phyloP scores from a whole-genome alignment of 305 asterid genomes.

The Fraxinus greggii region DNA sequence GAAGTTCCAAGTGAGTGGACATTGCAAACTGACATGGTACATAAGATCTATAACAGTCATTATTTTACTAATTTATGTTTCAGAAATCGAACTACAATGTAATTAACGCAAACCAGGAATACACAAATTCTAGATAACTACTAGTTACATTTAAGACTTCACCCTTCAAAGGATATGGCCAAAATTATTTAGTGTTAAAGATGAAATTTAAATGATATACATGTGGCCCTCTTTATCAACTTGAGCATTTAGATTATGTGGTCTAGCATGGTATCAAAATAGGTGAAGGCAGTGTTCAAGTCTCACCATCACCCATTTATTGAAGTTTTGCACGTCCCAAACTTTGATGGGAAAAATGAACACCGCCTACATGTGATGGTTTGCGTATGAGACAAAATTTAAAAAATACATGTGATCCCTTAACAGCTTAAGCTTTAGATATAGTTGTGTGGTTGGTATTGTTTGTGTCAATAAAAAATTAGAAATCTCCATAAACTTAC shows the following conservation, averaged over 20 bases:
- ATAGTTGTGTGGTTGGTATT: background rate
- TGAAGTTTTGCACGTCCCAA: background rate
- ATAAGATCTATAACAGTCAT: background rate
- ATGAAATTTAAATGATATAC: background rate
- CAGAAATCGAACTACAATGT: background rate
- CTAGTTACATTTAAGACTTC: slow-evolving; percentile 4
- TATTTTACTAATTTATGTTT: slow-evolving; percentile 1
- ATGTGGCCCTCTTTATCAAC: background rate
- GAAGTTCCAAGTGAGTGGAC: slow-evolving; percentile 3
- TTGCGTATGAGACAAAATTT: background rate
- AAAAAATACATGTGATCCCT: background rate
- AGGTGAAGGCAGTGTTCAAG: background rate
- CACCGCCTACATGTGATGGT: background rate
- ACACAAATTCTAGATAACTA: background rate
- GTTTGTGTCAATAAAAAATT: background rate
- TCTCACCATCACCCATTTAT: background rate
- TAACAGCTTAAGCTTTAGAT: background rate
- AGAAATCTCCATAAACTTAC: background rate
- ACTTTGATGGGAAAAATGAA: background rate
- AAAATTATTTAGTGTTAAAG: background rate
- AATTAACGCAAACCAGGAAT: background rate
- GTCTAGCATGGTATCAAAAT: background rate
- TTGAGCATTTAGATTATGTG: background rate
- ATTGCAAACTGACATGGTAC: slow-evolving; percentile 3
- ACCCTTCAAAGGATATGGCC: slow-evolving; percentile 1